Percentiles rank a stretch among this genome's conserved stretches.
Evolutionary conservation across 2,329 filamentous ascomycete genomes (phyloP).

Genomic region (Capronia coronata): DNA sequence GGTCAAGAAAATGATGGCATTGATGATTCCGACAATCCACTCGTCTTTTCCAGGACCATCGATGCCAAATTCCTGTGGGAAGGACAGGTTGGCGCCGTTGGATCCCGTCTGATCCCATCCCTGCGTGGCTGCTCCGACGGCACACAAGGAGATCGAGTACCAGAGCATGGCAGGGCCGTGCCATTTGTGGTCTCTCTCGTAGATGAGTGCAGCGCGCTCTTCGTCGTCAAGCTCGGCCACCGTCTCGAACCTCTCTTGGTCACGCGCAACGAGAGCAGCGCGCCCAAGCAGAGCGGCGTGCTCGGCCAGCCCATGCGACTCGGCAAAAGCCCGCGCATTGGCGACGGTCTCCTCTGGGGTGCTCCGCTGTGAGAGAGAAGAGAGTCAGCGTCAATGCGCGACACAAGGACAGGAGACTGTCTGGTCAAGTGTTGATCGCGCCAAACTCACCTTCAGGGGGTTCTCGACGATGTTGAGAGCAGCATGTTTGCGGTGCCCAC

Average conservation of each 20-base stretch:
- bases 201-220: slow-evolving; percentile 33
- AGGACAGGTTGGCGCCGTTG: slow-evolving; percentile 42
- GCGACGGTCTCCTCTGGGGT: not conserved
- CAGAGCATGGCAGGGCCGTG: slow-evolving; percentile 35
- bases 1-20: slow-evolving; percentile 29
- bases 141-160: slow-evolving; percentile 37
- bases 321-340: slow-evolving; percentile 28
- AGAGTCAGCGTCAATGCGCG: not conserved
- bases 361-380: not conserved
- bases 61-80: slow-evolving; percentile 35
- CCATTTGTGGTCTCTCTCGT: slow-evolving; percentile 35
- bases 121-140: slow-evolving; percentile 41
- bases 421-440: not conserved
- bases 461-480: slow-evolving; percentile 5
- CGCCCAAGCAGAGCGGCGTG: slow-evolving; percentile 14
- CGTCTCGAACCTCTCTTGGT: slow-evolving; percentile 20
- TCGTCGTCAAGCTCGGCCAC: slow-evolving; percentile 33
- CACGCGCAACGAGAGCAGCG: slow-evolving; percentile 31
- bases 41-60: slow-evolving; percentile 26
- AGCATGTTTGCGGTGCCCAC: not conserved
- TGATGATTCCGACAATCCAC: slow-evolving; percentile 45
- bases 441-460: not conserved
- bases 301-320: slow-evolving; percentile 3
- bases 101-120: slow-evolving; percentile 42
- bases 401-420: not conserved